phyloP scores from a whole-genome alignment of 2,329 filamentous ascomycete genomes.

The Colletotrichum brevisporum region DNA sequence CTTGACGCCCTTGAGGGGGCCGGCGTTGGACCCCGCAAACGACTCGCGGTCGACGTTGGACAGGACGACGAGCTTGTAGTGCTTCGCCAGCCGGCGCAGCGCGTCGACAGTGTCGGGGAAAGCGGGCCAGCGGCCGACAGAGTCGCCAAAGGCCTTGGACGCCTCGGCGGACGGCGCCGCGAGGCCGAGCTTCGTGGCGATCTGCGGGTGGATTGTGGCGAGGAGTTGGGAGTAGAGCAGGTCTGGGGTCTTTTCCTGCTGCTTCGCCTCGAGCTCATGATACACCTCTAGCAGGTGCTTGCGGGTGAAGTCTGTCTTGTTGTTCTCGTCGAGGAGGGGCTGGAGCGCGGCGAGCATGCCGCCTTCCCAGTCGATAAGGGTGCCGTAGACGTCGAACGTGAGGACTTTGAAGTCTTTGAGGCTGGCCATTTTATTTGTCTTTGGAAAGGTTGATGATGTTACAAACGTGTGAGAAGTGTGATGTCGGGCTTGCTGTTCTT shows the following conservation, averaged over 20 bases:
- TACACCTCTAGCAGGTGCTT: constrained; percentile 57
- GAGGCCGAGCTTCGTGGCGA: constrained; percentile 61
- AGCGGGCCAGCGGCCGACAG: constrained; percentile 68
- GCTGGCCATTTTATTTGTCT: constrained; percentile 18
- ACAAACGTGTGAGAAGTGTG: neutral
- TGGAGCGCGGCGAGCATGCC: constrained; percentile 71
- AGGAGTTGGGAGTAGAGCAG: constrained; percentile 74
- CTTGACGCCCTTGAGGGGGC: constrained; percentile 62
- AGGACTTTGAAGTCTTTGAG: constrained; percentile 58
- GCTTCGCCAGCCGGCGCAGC: constrained; percentile 61
- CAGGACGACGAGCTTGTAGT: constrained; percentile 71
- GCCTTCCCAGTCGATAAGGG: constrained; percentile 83
- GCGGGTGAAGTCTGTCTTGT: constrained; percentile 48
- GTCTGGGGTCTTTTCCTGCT: constrained; percentile 69
- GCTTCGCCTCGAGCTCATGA: constrained; percentile 60
- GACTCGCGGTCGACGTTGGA: constrained; percentile 70
- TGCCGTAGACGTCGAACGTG: constrained; percentile 86
- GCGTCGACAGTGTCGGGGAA: constrained; percentile 73
- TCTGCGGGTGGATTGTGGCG: constrained; percentile 58
- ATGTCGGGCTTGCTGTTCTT: neutral
- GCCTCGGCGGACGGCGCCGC: constrained; percentile 53
- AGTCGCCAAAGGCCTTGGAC: constrained; percentile 64
- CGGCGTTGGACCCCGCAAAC: constrained; percentile 60
- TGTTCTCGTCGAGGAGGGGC: constrained; percentile 58
- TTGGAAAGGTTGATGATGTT: neutral